These are phyloP conservation scores for Barnettozyma siamensis DNA, from an alignment of 805 yeast genomes.

Conservation along the genomic window DNA sequence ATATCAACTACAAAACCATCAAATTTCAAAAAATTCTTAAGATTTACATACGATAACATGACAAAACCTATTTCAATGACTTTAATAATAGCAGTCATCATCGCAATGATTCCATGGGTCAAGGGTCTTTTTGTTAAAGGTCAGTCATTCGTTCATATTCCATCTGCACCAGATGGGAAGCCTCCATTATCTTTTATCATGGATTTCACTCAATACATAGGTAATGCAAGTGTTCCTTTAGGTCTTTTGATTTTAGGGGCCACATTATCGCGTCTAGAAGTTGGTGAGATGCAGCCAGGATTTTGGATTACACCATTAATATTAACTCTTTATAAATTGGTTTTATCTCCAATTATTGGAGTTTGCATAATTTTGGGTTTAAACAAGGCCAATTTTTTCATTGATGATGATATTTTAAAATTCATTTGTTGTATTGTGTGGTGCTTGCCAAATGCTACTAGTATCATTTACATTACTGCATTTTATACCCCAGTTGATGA, in stretches of 20 bases:
- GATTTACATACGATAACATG: constrained; percentile 45
- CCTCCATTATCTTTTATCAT: constrained; percentile 86
- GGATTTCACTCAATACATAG: constrained; percentile 75
- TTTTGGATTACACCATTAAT: constrained; percentile 44
- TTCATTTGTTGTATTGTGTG: constrained; percentile 73
- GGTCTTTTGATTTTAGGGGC: constrained; percentile 86
- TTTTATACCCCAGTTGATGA: constrained; percentile 58
- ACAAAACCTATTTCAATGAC: constrained; percentile 70
- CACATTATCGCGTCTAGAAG: constrained; percentile 70
- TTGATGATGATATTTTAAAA: constrained; percentile 47
- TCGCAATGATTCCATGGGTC: constrained; percentile 86
- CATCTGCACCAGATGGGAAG: constrained; percentile 75
- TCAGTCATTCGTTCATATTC: constrained; percentile 35
- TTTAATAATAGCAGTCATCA: constrained; percentile 53
- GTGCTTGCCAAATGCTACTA: constrained; percentile 86
- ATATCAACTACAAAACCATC: neutral
- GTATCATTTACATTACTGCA: constrained; percentile 83
- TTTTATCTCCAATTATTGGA: constrained; percentile 79
- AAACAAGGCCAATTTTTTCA: constrained; percentile 60
- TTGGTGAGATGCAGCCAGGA: constrained; percentile 39
- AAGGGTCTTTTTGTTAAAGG: constrained; percentile 62
- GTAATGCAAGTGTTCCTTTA: constrained; percentile 85
- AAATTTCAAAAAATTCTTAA: constrained; percentile 10
- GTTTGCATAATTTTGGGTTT: constrained; percentile 58
- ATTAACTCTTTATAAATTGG: constrained; percentile 53